These are phyloP conservation scores for Suillus subluteus DNA, from an alignment of 768 basidiomycete genomes.

Conservation along the genomic window DNA sequence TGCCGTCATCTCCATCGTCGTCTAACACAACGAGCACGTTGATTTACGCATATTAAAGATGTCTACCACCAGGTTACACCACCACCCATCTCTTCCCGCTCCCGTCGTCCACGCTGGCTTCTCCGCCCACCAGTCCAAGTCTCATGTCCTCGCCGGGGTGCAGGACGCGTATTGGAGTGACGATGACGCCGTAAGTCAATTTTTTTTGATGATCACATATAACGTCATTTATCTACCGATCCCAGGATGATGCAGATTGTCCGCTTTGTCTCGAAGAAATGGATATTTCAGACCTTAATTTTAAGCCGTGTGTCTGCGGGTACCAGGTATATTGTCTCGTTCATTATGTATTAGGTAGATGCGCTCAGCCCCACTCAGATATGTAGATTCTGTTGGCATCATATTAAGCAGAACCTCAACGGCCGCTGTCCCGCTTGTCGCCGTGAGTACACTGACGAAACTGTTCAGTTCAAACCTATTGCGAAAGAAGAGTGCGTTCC, in stretches of 20 bases:
- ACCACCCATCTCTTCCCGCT: constrained; percentile 69
- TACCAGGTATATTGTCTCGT: constrained; percentile 71
- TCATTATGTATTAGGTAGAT: constrained; percentile 14
- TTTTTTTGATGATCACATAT: constrained; percentile 14
- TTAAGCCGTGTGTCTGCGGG: constrained; percentile 98
- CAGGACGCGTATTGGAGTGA: constrained; percentile 98
- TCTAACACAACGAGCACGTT: constrained; percentile 10
- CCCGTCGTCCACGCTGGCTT: constrained; percentile 74
- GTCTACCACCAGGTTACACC: constrained; percentile 59
- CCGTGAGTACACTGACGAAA: constrained; percentile 88
- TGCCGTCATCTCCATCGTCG: constrained; percentile 22
- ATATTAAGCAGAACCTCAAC: constrained; percentile 95
- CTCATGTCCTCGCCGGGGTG: constrained; percentile 83
- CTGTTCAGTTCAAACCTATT: constrained; percentile 94
- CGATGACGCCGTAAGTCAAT: constrained; percentile 72
- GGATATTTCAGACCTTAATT: constrained; percentile 98
- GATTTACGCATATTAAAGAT: constrained; percentile 30
- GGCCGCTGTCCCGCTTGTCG: constrained; percentile 97
- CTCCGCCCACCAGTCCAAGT: constrained; percentile 78
- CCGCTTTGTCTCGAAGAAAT: constrained; percentile 98
- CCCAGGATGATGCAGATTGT: constrained; percentile 95
- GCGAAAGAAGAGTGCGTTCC: constrained; percentile 89
- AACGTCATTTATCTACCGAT: constrained; percentile 24
- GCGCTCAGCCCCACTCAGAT: constrained; percentile 57
- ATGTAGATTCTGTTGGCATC: constrained; percentile 99